Conservation (phyloP, 768 basidiomycete genomes). For the Suillus weaverae region DNA sequence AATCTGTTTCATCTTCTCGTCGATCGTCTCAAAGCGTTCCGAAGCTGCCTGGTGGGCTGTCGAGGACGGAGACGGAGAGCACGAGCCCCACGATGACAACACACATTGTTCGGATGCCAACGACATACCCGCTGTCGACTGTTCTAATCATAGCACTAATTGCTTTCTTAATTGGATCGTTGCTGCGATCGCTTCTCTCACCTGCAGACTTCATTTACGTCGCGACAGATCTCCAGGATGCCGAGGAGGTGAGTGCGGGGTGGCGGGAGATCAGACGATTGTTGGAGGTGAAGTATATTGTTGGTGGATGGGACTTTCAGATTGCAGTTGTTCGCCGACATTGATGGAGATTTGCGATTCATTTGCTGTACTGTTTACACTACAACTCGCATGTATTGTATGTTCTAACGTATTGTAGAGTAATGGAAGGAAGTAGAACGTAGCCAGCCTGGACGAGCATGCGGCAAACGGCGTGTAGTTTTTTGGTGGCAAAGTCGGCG, state of each 20-base stretch:
- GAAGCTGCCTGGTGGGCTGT: conserved; percentile 40
- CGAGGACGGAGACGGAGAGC: conserved; percentile 16
- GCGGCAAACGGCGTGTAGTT: conserved; percentile 35
- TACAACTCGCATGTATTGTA: neutral
- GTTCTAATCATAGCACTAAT: conserved; percentile 80
- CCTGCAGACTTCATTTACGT: conserved; percentile 92
- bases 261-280: conserved; percentile 88
- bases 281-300: conserved; percentile 77
- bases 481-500: conserved; percentile 19
- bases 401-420: conserved; percentile 2
- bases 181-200: conserved; percentile 83
- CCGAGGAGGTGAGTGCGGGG: conserved; percentile 49
- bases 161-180: conserved; percentile 87
- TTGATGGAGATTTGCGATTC: conserved; percentile 24
- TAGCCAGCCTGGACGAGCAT: neutral
- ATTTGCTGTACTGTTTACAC: neutral
- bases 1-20: conserved; percentile 23
- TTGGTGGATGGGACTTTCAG: conserved; percentile 87
- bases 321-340: conserved; percentile 80
- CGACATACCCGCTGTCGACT: conserved; percentile 47
- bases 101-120: conserved; percentile 8
- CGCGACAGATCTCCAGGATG: conserved; percentile 55
- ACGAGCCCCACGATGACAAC: neutral
- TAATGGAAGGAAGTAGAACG: neutral
- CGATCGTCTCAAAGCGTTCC: conserved; percentile 23